Base-by-base conservation (phyloP, 1,284 basidiomycete species). In the Coriolopsis trogii region DNA sequence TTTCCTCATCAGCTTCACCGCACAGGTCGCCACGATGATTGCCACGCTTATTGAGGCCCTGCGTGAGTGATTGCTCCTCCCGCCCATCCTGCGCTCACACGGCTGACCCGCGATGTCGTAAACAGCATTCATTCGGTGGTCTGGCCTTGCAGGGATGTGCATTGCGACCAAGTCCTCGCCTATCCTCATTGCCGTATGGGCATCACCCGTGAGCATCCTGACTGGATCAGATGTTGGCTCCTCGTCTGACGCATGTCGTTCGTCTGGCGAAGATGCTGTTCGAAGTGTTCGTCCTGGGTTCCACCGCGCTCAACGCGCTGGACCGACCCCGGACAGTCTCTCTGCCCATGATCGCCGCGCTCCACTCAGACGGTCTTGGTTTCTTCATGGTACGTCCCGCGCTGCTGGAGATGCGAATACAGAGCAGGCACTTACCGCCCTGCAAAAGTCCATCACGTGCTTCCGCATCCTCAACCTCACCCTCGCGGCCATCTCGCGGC, bases 191-290 rank as follows among this genome's bases (percentile, higher is more conserved):
- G 67, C 57, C 0, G 63, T 68, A 3, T 68, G 67, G 67, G 65
- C 63, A 13, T 58, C 60, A 3, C 67, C 67, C n/a, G 67, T 68
- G 41, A 41, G 61, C 49, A 8, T 5, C 37, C 16, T n/a, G 1
- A 39, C 41, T 25, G 6, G 7, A 16, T 41, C 12, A 41, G 23
- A 25, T 39, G 29, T 30, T 30, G 3, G 13, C 24, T n/a, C n/a
- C n/a, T n/a, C n/a, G n/a, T n/a, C n/a, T n/a, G n/a, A n/a, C n/a
- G n/a, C n/a, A n/a, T n/a, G n/a, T n/a, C n/a, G n/a, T n/a, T n/a
- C n/a, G n/a, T n/a, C n/a, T n/a, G n/a, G n/a, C 12, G 4, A 53
- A 68, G 67, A 59, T 67, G 49, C 41, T 67, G 5, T 70, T 68
- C 51, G 67, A 69, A 45, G 40, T 63, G 16, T 57, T 67, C 36